Percentiles rank a stretch among this genome's conserved stretches.
phyloP scores from a whole-genome alignment of 1,284 basidiomycete genomes.

The Fomes fomentarius region DNA sequence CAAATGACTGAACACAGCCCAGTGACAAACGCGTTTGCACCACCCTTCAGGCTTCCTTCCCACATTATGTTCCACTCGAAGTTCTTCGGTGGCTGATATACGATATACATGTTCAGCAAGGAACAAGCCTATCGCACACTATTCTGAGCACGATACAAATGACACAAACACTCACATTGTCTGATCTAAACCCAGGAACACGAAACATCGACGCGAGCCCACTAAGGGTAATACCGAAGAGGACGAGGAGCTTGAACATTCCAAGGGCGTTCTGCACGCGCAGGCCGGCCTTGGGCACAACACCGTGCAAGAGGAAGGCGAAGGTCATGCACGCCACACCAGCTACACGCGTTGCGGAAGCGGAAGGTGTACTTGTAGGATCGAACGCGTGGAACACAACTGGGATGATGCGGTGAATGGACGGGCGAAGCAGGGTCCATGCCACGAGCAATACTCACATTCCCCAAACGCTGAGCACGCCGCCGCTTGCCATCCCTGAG shows the following conservation, averaged over 20 bases:
- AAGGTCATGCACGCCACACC: constrained; percentile 58
- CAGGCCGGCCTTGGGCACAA: constrained; percentile 57
- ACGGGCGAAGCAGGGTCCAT: neutral
- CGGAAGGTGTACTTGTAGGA: constrained; percentile 33
- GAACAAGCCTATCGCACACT: neutral
- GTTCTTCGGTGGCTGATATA: constrained; percentile 50
- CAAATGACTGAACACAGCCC: constrained; percentile 67
- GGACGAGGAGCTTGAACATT: constrained; percentile 61
- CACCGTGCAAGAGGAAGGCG: constrained; percentile 61
- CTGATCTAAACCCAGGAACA: constrained; percentile 47
- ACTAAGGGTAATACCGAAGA: constrained; percentile 59
- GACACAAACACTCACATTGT: constrained; percentile 36
- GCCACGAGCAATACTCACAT: constrained; percentile 40
- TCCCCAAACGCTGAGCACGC: constrained; percentile 68
- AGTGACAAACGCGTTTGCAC: constrained; percentile 59
- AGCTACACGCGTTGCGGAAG: constrained; percentile 26
- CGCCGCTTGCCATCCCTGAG: constrained; percentile 56
- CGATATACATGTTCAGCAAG: too few species aligned
- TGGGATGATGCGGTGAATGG: constrained; percentile 26
- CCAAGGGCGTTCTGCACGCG: constrained; percentile 69
- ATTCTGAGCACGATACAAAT: neutral
- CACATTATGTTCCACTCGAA: constrained; percentile 56
- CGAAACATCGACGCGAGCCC: constrained; percentile 61
- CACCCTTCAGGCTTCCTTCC: constrained; percentile 50
- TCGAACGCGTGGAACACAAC: constrained; percentile 54